Base-by-base conservation (phyloP, 495 filamentous ascomycete species). In the Penicillium subrubescens region DNA sequence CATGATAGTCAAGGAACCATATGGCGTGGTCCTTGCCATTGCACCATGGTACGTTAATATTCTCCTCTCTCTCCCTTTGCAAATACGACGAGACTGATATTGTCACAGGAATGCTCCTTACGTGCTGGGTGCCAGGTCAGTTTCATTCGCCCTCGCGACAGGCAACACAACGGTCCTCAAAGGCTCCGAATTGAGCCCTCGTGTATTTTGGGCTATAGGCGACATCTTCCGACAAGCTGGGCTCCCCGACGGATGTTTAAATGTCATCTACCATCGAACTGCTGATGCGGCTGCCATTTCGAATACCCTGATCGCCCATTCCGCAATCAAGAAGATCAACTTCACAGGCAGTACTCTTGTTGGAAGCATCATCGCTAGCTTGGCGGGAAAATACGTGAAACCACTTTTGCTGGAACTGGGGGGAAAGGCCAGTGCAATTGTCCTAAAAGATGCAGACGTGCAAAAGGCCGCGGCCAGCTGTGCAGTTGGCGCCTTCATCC, bases 201-300 rank as follows among this genome's bases (percentile, higher is more conserved):
- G 54, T 8, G 56, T 17, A 15, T 52, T 56, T n/a, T 57, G 51
- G 15, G 33, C 44, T 29, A 41, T 94, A 52, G 82, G 83, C 27
- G 80, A 80, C 11, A 62, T 87, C 57, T 79, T 93, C 57, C 77
- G 76, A 27, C 85, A 91, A 63, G 91, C 91, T 8, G 92, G 92
- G 29, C 79, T 86, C 6, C 83, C 83, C 0, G 62, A 66, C 7
- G 83, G 82, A 8, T 74, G 72, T 17, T 52, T 85, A 17, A 84
- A 82, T 54, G 64, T 82, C n/a, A 68, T 86, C 4, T 76, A 69
- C 56, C 67, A 75, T 59, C 75, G 71, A 12, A 67, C 74, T 2
- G 37, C 73, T 55, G 81, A 83, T 57, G 80, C 82, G 4, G 68
- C 76, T 0, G 72, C 70, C 17, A 71, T 83, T 14, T 80, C 78